A percentile compares a stretch with the other conserved stretches of the same genome.
These are phyloP conservation scores for Backusella macrospora DNA, from an alignment of 192 early-diverging fungal species.

Conservation along the genomic window DNA sequence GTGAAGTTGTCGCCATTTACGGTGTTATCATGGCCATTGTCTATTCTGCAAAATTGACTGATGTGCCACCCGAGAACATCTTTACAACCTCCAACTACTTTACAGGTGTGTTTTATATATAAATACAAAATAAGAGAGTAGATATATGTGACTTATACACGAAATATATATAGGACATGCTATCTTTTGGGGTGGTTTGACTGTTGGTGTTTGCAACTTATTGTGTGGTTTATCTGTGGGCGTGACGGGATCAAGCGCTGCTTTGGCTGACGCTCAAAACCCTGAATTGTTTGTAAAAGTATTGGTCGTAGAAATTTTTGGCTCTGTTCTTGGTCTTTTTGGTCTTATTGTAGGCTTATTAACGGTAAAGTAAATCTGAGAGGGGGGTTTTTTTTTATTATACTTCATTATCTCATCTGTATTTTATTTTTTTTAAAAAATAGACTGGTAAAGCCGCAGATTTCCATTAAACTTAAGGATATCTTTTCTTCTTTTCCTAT, in stretches of 20 bases:
- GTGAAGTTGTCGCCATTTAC: slow-evolving; percentile 99
- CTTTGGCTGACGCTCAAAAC: slow-evolving; percentile 96
- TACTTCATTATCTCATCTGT: neutral
- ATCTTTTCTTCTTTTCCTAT: neutral
- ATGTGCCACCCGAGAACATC: slow-evolving; percentile 47
- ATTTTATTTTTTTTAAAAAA: neutral
- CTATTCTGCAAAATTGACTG: slow-evolving; percentile 83
- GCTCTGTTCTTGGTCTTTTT: slow-evolving; percentile 93
- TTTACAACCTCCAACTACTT: slow-evolving; percentile 69
- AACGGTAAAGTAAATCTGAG: slow-evolving; percentile 49
- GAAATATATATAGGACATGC: no score
- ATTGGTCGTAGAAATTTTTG: slow-evolving; percentile 97
- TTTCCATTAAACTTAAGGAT: slow-evolving; percentile 32
- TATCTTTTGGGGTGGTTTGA: slow-evolving; percentile 94
- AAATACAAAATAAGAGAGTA: no score
- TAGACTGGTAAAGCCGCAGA: slow-evolving; percentile 46
- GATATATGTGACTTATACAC: no score
- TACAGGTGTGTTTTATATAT: no score
- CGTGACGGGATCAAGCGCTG: slow-evolving; percentile 90
- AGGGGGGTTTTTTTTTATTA: neutral
- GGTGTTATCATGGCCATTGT: slow-evolving; percentile 99
- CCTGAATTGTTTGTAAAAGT: slow-evolving; percentile 96
- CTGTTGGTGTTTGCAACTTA: slow-evolving; percentile 92
- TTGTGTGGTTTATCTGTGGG: slow-evolving; percentile 94
- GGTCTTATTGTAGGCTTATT: slow-evolving; percentile 94